Evolutionary conservation across 1,139 yeast genomes (phyloP).

Genomic region (Saccharomyces hybrid): DNA sequence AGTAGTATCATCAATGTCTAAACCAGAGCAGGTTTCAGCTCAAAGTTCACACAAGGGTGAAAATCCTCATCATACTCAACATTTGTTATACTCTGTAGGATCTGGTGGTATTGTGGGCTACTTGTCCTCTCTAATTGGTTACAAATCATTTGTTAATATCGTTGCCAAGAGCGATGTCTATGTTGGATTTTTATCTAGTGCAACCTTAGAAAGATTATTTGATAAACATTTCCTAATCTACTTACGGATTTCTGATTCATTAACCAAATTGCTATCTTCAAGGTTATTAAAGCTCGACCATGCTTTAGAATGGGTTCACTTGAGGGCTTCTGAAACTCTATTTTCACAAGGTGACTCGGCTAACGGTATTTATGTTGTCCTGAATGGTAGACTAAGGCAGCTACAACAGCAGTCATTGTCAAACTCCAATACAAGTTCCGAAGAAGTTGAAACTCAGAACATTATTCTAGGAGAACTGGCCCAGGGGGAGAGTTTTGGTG

Average conservation of each 20-base stretch:
- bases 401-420: conserved; percentile 27
- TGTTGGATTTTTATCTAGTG: conserved; percentile 65
- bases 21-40: conserved; percentile 7
- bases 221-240: conserved; percentile 74
- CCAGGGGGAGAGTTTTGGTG: conserved; percentile 93
- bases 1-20: conserved; percentile 11
- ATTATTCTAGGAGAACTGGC: conserved; percentile 69
- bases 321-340: conserved; percentile 74
- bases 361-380: conserved; percentile 83
- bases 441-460: conserved; percentile 16
- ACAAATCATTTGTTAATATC: conserved; percentile 68
- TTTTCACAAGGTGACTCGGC: conserved; percentile 83
- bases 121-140: conserved; percentile 71
- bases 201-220: conserved; percentile 54
- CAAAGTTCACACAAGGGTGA: conserved; percentile 1
- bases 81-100: conserved; percentile 49
- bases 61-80: conserved; percentile 29
- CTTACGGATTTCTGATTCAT: conserved; percentile 65
- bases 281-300: conserved; percentile 73
- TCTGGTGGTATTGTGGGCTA: conserved; percentile 89
- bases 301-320: conserved; percentile 92
- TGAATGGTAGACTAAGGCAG: conserved; percentile 84
- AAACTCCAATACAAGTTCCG: neutral
- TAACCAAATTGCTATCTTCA: conserved; percentile 59
- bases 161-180: conserved; percentile 51